These are phyloP conservation scores for Boletus fagicola DNA, from an alignment of 768 basidiomycete genomes.

Conservation along the genomic window DNA sequence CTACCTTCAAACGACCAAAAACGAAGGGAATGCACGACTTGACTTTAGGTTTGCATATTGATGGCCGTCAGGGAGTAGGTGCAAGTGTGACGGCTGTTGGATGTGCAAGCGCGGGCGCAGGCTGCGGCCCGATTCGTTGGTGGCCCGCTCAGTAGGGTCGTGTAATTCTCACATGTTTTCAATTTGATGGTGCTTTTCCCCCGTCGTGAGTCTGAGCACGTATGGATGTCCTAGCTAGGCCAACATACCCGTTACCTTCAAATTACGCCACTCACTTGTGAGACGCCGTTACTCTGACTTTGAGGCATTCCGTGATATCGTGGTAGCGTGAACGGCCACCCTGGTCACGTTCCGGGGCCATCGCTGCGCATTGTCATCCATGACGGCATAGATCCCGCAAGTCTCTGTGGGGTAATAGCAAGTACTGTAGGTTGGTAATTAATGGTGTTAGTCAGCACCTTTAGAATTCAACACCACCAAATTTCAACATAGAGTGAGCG, in stretches of 20 bases:
- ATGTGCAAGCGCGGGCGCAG: background rate
- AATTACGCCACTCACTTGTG: slow-evolving; percentile 88
- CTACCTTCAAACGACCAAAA: slow-evolving; percentile 58
- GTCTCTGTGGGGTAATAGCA: too few relatives aligned
- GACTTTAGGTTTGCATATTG: slow-evolving; percentile 63
- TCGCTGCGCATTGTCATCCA: too few relatives aligned
- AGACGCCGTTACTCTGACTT: slow-evolving; percentile 90
- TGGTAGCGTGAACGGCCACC: too few relatives aligned
- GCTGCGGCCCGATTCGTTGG: too few relatives aligned
- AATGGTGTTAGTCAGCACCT: slow-evolving; percentile 4
- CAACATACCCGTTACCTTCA: slow-evolving; percentile 99
- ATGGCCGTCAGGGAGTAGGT: background rate
- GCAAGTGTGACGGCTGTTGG: too few relatives aligned
- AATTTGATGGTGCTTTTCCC: background rate
- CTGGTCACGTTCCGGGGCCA: too few relatives aligned
- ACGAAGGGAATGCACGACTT: slow-evolving; percentile 54
- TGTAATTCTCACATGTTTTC: too few relatives aligned
- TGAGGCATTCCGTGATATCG: slow-evolving; percentile 96
- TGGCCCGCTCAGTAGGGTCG: too few relatives aligned
- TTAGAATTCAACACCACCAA: slow-evolving; percentile 10
- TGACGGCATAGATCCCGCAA: too few relatives aligned
- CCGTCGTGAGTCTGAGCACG: slow-evolving; percentile 2
- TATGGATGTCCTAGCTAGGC: slow-evolving; percentile 57
- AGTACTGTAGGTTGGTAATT: too few relatives aligned
- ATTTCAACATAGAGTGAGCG: background rate